Evolutionary conservation across 192 early-diverging fungal species (phyloP).

Genomic region (Entophlyctis luteolus): DNA sequence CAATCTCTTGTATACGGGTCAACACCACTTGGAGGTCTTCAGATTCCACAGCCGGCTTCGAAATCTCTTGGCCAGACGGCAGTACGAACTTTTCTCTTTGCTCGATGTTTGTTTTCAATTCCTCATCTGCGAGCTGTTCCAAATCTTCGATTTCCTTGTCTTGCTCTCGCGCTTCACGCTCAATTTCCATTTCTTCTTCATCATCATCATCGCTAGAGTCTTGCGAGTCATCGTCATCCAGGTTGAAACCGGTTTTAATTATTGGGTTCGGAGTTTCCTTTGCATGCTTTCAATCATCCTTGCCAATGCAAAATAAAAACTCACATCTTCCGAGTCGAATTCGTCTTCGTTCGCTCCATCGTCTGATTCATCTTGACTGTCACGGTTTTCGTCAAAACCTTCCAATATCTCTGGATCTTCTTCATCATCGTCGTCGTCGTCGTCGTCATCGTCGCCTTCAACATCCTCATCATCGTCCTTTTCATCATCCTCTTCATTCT

Average conservation of each 20-base stretch:
- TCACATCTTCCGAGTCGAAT: no score
- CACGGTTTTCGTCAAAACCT: neutral
- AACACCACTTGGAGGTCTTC: constrained; percentile 73
- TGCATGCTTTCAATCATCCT: constrained; percentile 9
- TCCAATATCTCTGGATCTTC: neutral
- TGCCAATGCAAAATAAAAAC: no score
- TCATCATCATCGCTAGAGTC: constrained; percentile 51
- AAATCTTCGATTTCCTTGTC: constrained; percentile 61
- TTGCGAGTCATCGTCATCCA: constrained; percentile 37
- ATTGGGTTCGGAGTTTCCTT: constrained; percentile 13
- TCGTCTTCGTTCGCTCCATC: no score
- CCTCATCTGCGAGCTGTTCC: constrained; percentile 66
- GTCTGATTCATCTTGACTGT: no score
- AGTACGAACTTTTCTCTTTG: constrained; percentile 65
- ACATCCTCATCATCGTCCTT: constrained; percentile 41
- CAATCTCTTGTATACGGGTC: constrained; percentile 85
- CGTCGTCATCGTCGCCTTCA: constrained; percentile 22
- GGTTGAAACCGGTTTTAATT: constrained; percentile 38
- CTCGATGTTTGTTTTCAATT: constrained; percentile 72
- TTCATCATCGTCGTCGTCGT: constrained; percentile 20
- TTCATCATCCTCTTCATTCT: constrained; percentile 28
- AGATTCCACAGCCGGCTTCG: constrained; percentile 59
- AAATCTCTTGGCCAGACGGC: constrained; percentile 58
- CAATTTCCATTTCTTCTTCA: constrained; percentile 58
- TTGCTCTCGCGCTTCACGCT: constrained; percentile 66